Evolutionary conservation across 2,329 filamentous ascomycete species (phyloP).

Genomic region (Botrytis porri): DNA sequence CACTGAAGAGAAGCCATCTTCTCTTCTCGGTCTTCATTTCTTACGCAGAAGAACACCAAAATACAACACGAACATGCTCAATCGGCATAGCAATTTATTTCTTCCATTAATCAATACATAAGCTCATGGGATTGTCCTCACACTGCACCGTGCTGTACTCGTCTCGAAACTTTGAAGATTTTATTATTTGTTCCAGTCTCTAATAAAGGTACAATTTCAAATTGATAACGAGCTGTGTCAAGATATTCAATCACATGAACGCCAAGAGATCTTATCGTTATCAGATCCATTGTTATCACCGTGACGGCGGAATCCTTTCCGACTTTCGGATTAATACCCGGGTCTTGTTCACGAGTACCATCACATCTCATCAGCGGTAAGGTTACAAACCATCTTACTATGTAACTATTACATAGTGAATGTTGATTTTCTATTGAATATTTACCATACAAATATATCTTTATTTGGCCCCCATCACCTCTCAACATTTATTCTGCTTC

Average conservation of each 20-base stretch:
- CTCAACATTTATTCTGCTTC: not conserved
- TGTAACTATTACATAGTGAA: not conserved
- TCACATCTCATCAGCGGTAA: constrained; percentile 6
- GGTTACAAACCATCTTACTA: not conserved
- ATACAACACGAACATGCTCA: not conserved
- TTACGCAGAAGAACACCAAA: not conserved
- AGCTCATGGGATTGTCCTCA: not conserved
- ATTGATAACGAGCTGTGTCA: not conserved
- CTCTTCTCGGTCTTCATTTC: not conserved
- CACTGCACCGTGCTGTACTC: not conserved
- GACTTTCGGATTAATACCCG: not conserved
- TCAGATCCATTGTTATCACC: not conserved
- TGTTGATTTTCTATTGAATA: not conserved
- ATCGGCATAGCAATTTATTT: not conserved
- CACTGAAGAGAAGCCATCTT: not conserved
- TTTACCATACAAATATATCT: not conserved
- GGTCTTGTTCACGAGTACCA: not conserved
- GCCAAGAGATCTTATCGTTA: constrained; percentile 8
- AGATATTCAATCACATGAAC: not conserved
- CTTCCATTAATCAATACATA: not conserved
- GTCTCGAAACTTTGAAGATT: not conserved
- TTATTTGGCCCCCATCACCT: not conserved
- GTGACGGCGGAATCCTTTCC: not conserved
- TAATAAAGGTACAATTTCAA: not conserved
- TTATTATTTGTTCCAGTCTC: not conserved